These are phyloP conservation scores for Murraya paniculata DNA, from an alignment of 345 rosid species.

Conservation along the genomic window DNA sequence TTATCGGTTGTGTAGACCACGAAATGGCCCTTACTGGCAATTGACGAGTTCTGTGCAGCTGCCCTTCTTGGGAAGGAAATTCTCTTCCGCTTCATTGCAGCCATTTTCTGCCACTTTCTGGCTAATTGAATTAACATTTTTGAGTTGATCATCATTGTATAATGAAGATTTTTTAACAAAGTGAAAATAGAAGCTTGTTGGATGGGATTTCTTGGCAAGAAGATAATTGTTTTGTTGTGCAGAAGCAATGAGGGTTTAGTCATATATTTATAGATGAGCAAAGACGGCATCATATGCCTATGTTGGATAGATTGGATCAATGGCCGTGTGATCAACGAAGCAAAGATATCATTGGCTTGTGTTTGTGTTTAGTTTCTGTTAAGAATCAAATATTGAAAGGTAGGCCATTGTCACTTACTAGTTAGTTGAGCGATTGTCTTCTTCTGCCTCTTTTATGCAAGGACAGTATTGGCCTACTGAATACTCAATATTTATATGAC, in stretches of 20 bases:
- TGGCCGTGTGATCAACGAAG: not conserved
- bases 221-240: not conserved
- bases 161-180: not conserved
- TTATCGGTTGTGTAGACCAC: conserved; percentile 33
- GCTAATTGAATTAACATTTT: conserved; percentile 23
- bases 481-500: not conserved
- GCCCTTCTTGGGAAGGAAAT: conserved; percentile 19
- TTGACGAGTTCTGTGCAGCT: not conserved
- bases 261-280: not conserved
- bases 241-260: not conserved
- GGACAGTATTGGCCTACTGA: not conserved
- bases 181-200: not conserved
- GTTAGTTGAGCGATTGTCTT: conserved; percentile 1
- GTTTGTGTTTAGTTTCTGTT: not conserved
- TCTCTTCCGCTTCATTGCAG: conserved; percentile 2
- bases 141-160: conserved; percentile 19
- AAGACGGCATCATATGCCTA: not conserved
- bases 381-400: not conserved
- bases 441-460: not conserved
- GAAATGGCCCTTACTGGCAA: conserved; percentile 26
- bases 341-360: not conserved
- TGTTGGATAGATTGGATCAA: not conserved
- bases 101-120: conserved; percentile 21
- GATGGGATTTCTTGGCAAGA: not conserved
- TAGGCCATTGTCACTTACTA: not conserved